These are phyloP conservation scores for Pterula multifida DNA, from an alignment of 1,284 basidiomycete genomes.

Conservation along the genomic window DNA sequence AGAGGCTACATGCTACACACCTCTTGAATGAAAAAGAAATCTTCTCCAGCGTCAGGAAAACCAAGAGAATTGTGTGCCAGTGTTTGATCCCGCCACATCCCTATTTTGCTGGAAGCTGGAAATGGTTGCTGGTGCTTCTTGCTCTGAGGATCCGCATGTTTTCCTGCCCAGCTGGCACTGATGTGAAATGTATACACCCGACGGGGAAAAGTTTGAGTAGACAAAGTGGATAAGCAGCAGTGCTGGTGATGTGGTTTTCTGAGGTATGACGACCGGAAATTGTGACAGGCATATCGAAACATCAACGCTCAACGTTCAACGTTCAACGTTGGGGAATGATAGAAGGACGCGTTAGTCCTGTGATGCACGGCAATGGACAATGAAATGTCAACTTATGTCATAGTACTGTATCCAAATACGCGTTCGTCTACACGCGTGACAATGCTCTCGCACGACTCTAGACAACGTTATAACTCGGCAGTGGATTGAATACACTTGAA, in stretches of 20 bases:
- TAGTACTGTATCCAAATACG: too few species aligned
- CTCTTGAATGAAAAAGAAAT: constrained; percentile 70
- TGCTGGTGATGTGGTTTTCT: not conserved
- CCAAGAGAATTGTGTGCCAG: constrained; percentile 19
- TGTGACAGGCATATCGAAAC: not conserved
- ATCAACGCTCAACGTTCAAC: not conserved
- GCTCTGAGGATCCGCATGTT: constrained; percentile 37
- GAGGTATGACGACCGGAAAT: not conserved
- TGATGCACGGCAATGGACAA: not conserved
- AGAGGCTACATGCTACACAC: constrained; percentile 33
- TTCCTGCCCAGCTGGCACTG: constrained; percentile 70
- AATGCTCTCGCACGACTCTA: too few species aligned
- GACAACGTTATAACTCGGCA: too few species aligned
- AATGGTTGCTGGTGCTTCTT: constrained; percentile 38
- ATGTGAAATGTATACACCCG: constrained; percentile 60
- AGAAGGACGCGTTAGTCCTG: not conserved
- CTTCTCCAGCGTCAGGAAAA: constrained; percentile 52
- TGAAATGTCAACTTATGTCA: too few species aligned
- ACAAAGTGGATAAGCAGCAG: not conserved
- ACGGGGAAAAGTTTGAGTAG: constrained; percentile 7
- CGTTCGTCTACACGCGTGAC: too few species aligned
- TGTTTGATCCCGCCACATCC: constrained; percentile 58
- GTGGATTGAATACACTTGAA: too few species aligned
- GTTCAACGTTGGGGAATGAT: not conserved
- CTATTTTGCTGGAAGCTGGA: constrained; percentile 49